A percentile compares a stretch with the other conserved stretches of the same genome.
Conservation (phyloP, 441 rosid genomes). For the Codiaeum variegatum region DNA sequence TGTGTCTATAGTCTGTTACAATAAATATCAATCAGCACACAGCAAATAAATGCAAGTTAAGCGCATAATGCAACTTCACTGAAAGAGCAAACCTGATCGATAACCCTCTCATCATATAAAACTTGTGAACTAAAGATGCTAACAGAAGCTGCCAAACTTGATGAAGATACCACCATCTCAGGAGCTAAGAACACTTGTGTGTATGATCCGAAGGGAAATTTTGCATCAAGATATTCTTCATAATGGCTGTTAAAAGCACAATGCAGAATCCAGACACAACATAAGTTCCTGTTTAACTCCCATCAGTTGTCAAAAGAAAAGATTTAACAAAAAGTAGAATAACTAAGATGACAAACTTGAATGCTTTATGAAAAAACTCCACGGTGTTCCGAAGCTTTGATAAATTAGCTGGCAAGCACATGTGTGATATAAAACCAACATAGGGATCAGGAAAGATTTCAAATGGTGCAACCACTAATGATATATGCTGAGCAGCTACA, state of each 20-base stretch:
- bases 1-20: conserved; percentile 78
- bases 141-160: conserved; percentile 81
- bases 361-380: conserved; percentile 82
- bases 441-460: conserved; percentile 75
- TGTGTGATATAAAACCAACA: conserved; percentile 64
- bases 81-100: conserved; percentile 68
- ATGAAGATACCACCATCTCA: conserved; percentile 76
- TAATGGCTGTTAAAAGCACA: conserved; percentile 60
- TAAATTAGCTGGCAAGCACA: conserved; percentile 63
- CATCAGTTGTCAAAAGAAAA: neutral
- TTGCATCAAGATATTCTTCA: conserved; percentile 82
- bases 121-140: conserved; percentile 76
- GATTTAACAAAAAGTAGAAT: conserved; percentile 12
- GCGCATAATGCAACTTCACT: neutral
- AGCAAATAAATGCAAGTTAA: conserved; percentile 20
- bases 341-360: conserved; percentile 52
- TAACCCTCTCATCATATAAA: conserved; percentile 82
- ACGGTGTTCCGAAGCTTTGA: conserved; percentile 69
- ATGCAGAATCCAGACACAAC: conserved; percentile 23
- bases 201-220: conserved; percentile 89
- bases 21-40: conserved; percentile 28
- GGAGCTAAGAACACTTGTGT: conserved; percentile 90
- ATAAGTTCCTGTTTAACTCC: neutral
- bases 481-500: conserved; percentile 76
- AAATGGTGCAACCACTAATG: conserved; percentile 85